Conservation (phyloP, 140 eudicot species). For the Erigeron philadelphicus region DNA sequence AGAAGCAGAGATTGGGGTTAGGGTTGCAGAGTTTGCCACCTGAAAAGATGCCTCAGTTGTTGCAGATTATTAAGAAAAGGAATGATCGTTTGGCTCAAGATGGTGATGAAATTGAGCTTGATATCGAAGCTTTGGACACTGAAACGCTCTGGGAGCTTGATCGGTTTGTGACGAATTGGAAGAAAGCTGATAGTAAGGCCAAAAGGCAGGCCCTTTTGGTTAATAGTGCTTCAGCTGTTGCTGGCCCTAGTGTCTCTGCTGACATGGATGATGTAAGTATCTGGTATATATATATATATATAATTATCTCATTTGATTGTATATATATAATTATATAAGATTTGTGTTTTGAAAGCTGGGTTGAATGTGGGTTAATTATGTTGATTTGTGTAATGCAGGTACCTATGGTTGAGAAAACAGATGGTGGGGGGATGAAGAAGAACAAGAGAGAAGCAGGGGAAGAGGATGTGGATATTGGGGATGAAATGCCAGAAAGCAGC, state of each 20-base stretch:
- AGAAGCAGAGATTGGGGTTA: slow-evolving; percentile 72
- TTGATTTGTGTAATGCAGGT: slow-evolving; percentile 23
- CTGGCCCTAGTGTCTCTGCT: slow-evolving; percentile 29
- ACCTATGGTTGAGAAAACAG: slow-evolving; percentile 41
- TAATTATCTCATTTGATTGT: background rate
- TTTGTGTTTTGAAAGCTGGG: background rate
- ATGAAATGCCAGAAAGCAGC: slow-evolving; percentile 66
- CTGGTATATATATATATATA: background rate
- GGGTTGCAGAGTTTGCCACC: slow-evolving; percentile 81
- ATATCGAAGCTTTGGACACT: slow-evolving; percentile 68
- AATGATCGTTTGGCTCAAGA: slow-evolving; percentile 69
- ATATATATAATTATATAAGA: background rate
- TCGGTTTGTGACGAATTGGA: slow-evolving; percentile 82
- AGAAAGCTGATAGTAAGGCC: slow-evolving; percentile 71
- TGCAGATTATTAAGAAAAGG: slow-evolving; percentile 74
- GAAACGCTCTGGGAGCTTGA: slow-evolving; percentile 94
- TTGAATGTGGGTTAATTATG: background rate
- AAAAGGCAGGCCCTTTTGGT: slow-evolving; percentile 65
- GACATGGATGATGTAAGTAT: slow-evolving; percentile 61
- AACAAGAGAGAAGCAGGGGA: slow-evolving; percentile 56
- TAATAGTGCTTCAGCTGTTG: slow-evolving; percentile 33
- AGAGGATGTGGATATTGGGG: slow-evolving; percentile 77
- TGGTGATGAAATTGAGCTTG: slow-evolving; percentile 90
- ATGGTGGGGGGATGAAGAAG: slow-evolving; percentile 34
- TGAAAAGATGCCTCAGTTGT: slow-evolving; percentile 78